These are phyloP conservation scores for Aristolochia contorta DNA, from an alignment of 164 flowering plant species.

Conservation along the genomic window DNA sequence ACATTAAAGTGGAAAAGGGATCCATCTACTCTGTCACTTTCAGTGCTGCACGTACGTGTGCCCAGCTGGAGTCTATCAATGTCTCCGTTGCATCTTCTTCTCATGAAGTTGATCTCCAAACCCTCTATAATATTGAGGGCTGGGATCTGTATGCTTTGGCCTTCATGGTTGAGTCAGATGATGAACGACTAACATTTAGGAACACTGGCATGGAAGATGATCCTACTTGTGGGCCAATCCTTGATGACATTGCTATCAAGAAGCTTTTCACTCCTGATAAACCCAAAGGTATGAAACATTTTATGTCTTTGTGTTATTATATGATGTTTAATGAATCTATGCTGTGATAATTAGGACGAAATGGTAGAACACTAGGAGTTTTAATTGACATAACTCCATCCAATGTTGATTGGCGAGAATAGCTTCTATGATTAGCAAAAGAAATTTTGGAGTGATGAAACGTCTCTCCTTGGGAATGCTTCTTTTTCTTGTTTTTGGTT, in stretches of 20 bases:
- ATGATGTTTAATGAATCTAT: too few relatives aligned
- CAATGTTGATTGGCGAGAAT: too few relatives aligned
- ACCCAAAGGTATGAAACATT: conserved; percentile 45
- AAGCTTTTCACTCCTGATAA: conserved; percentile 74
- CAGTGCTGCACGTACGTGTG: conserved; percentile 96
- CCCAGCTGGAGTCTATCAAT: conserved; percentile 84
- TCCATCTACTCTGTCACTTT: conserved; percentile 68
- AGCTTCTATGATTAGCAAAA: too few relatives aligned
- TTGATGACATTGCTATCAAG: conserved; percentile 87
- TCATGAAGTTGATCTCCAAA: conserved; percentile 81
- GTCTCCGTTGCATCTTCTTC: conserved; percentile 72
- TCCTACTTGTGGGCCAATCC: conserved; percentile 94
- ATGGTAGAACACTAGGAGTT: too few relatives aligned
- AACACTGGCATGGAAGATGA: conserved; percentile 97
- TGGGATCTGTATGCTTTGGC: conserved; percentile 90
- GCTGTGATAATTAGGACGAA: too few relatives aligned
- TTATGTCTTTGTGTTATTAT: not conserved
- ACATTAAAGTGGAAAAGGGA: conserved; percentile 73
- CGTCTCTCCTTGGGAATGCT: too few relatives aligned
- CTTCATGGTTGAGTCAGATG: conserved; percentile 50
- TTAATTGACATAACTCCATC: too few relatives aligned
- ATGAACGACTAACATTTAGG: conserved; percentile 34
- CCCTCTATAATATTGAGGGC: conserved; percentile 79
- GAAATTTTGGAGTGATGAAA: too few relatives aligned
- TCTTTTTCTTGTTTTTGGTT: too few relatives aligned